These are phyloP conservation scores for Calocybe cyanea DNA, from an alignment of 768 basidiomycete genomes.

Conservation along the genomic window DNA sequence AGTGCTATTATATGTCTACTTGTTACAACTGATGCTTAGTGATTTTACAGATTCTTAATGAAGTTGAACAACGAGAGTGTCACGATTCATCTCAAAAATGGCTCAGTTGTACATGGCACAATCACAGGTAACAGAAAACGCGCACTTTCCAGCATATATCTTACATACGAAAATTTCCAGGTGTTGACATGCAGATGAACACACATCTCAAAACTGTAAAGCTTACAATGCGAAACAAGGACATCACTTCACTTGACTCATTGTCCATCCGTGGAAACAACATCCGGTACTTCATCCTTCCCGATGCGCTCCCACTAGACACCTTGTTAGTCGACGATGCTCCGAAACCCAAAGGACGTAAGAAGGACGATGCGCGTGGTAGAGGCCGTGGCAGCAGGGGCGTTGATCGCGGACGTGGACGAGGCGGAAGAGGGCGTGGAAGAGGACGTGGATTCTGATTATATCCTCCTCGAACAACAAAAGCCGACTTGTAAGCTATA, in stretches of 20 bases:
- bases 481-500: slow-evolving; percentile 2
- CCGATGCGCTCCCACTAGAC: slow-evolving; percentile 93
- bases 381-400: slow-evolving; percentile 51
- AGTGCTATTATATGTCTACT: slow-evolving; percentile 12
- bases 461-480: not conserved
- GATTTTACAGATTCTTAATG: slow-evolving; percentile 83
- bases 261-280: slow-evolving; percentile 96
- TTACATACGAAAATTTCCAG: slow-evolving; percentile 33
- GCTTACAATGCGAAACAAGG: slow-evolving; percentile 89
- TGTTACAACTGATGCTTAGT: slow-evolving; percentile 4
- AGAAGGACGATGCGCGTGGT: slow-evolving; percentile 80
- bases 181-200: slow-evolving; percentile 99
- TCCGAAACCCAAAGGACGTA: slow-evolving; percentile 90
- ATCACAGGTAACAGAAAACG: slow-evolving; percentile 69
- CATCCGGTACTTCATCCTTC: slow-evolving; percentile 95
- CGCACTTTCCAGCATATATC: not conserved
- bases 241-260: slow-evolving; percentile 81
- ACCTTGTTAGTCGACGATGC: slow-evolving; percentile 97
- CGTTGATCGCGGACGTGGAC: slow-evolving; percentile 51
- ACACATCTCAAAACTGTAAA: slow-evolving; percentile 98
- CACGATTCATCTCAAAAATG: slow-evolving; percentile 97
- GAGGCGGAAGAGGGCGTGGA: slow-evolving; percentile 41
- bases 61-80: slow-evolving; percentile 99
- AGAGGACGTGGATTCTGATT: slow-evolving; percentile 29
- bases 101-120: slow-evolving; percentile 91